These are phyloP conservation scores for Marasmius oreades DNA, from an alignment of 1,284 basidiomycete genomes.

Conservation along the genomic window DNA sequence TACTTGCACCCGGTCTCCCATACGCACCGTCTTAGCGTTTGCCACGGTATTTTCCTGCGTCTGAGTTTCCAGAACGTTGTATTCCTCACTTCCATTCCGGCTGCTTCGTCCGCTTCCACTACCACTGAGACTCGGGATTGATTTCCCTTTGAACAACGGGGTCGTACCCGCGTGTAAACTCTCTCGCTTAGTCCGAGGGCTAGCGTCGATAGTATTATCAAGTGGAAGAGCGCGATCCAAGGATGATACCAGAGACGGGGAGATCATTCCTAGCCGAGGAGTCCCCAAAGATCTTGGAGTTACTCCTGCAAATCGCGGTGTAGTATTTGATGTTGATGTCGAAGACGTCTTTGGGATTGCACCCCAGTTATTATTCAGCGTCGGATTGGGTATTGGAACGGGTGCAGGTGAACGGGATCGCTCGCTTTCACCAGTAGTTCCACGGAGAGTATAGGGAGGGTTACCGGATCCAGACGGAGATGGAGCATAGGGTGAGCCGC, in stretches of 20 bases:
- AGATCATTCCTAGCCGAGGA: background rate
- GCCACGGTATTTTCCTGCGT: background rate
- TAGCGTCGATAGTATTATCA: background rate
- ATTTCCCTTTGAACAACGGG: background rate
- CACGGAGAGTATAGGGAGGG: background rate
- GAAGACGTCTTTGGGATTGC: background rate
- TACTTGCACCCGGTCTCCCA: background rate
- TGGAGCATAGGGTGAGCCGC: background rate
- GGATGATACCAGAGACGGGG: background rate
- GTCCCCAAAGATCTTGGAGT: background rate
- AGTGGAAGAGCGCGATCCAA: background rate
- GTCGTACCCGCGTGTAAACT: constrained; percentile 1
- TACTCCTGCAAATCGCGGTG: background rate
- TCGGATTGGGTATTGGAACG: background rate
- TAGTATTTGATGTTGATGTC: background rate
- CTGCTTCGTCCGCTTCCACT: background rate
- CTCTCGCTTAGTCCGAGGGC: background rate
- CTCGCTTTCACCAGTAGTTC: background rate
- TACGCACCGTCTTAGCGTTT: background rate
- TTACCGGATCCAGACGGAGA: background rate
- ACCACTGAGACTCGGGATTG: background rate
- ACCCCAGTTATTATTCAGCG: background rate
- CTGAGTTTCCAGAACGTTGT: background rate
- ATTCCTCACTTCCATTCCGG: background rate
- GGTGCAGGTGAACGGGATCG: background rate